phyloP scores from a whole-genome alignment of 129 eudicot genomes.

The Arctium minus region DNA sequence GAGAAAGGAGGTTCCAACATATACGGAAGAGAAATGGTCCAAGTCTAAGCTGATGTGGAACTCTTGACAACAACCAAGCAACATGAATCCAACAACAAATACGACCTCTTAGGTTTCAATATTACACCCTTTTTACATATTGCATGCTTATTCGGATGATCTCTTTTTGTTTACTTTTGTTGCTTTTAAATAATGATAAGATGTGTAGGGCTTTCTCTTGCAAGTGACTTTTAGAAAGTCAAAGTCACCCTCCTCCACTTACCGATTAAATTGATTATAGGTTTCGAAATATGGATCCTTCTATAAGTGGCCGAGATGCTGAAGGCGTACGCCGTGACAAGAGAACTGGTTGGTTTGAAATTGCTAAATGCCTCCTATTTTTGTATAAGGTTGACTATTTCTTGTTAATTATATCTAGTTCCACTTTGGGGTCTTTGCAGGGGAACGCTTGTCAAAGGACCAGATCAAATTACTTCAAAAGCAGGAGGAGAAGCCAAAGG shows the following conservation, averaged over 20 bases:
- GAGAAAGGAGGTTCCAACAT: too few relatives aligned
- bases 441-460: conserved; percentile 79
- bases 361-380: not conserved
- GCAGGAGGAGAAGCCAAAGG: conserved; percentile 95
- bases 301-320: conserved; percentile 77
- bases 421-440: conserved; percentile 35
- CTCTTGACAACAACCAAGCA: too few relatives aligned
- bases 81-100: not conserved
- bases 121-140: not conserved
- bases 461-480: conserved; percentile 58
- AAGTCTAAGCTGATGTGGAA: too few relatives aligned
- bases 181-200: not conserved
- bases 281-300: conserved; percentile 80
- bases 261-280: conserved; percentile 30
- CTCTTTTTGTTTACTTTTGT: not conserved
- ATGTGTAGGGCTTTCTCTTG: not conserved
- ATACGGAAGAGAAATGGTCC: too few relatives aligned
- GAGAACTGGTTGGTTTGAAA: conserved; percentile 46
- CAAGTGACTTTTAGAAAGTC: not conserved
- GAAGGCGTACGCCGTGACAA: conserved; percentile 78
- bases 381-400: not conserved
- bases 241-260: not conserved
- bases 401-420: not conserved
- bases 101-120: not conserved
- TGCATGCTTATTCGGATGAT: not conserved